Evolutionary conservation across 2,329 filamentous ascomycete genomes (phyloP), one percentile per base, ranked within the genome.

Genomic region (Penicillium sumatraense): DNA sequence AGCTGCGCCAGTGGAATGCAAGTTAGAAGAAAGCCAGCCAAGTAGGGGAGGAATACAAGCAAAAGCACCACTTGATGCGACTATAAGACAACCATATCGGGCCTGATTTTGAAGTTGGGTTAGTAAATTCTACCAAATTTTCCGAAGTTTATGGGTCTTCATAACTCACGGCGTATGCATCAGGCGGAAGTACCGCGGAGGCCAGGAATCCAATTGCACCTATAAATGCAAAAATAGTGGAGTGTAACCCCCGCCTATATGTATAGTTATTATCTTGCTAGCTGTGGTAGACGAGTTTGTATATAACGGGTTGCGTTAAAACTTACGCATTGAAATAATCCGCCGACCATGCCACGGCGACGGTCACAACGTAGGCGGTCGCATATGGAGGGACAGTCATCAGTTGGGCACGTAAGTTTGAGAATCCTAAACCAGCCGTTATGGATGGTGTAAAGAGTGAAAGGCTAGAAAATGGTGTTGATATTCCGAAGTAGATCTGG

Each of bases 161-260:
- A 16, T 1, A 20, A 60, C 63, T 56, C 63, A 72, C 71, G n/a
- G 57, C 60, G 66, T 86, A 89, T 0, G 82, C 78, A 42, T 83
- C 75, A 0, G 84, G 71, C 0, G 87, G 84, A 3, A 89, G 76
- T 1, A 83, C 72, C 2, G 85, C 86, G 0, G 86, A 87, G 0
- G 80, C 79, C 33, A 88, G 76, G 69, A 89, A 83, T 1, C 80
- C 81, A 20, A 74, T 61, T 5, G 78, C 80, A 2, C 82, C 82
- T 23, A 81, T 73, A 0, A 73, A 70, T 4, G 79, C 73, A 40
- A 78, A 73, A 4, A 73, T 56, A 0, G 80, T 77, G 1, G 78
- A 76, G 61, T 82, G 80, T 3, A 80, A 55, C 3, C 75, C 79
- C 13, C 81, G 26, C 18, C 18, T 44, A 7, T 2, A 36, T 8